Conservation (phyloP, 805 yeast genomes). For the Dipodascus albidus region DNA sequence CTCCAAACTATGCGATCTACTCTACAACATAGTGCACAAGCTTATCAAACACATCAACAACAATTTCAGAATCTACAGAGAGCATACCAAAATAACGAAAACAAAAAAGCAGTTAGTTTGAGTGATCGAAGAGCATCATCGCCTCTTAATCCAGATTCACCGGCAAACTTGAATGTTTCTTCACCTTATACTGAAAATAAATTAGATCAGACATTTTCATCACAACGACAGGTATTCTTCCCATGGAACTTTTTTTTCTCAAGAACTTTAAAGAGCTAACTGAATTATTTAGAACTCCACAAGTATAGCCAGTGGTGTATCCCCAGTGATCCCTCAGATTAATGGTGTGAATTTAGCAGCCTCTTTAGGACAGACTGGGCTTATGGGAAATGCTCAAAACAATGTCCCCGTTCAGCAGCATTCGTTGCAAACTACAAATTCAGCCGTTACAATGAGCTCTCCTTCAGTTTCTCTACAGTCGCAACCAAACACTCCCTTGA, state of each 20-base stretch:
- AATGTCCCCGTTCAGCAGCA: background rate
- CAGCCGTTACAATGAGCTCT: background rate
- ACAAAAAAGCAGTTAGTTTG: background rate
- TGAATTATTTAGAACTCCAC: background rate
- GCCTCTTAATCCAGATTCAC: background rate
- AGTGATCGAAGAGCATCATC: background rate
- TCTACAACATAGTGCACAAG: background rate
- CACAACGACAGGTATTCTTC: background rate
- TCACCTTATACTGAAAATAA: background rate
- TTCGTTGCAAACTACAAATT: background rate
- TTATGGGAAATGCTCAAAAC: background rate
- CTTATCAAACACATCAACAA: background rate
- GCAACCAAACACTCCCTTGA: background rate
- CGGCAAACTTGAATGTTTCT: background rate
- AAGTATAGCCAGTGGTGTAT: background rate
- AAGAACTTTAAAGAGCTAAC: too few relatives aligned
- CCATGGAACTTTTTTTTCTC: background rate
- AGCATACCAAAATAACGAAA: background rate
- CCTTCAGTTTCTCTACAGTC: background rate
- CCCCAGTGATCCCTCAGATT: background rate
- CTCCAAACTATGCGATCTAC: background rate
- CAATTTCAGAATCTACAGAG: background rate
- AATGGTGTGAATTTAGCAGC: background rate
- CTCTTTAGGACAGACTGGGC: background rate
- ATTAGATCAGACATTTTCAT: background rate